phyloP scores from a whole-genome alignment of 257 asterid genomes.

The Fraxinus excelsior region DNA sequence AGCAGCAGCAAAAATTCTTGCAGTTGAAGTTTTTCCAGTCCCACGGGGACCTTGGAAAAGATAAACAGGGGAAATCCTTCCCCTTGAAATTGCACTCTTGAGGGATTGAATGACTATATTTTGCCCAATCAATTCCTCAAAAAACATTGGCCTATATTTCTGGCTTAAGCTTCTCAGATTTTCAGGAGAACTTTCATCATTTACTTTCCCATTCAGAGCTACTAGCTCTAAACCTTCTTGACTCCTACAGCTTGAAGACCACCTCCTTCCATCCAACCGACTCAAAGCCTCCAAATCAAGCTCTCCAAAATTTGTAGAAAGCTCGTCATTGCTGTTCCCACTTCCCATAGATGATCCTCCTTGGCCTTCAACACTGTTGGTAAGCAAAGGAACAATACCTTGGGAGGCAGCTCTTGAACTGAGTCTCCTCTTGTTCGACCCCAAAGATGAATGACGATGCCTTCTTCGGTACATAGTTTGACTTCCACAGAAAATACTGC shows the following conservation, averaged over 20 bases:
- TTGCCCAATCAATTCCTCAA: slow-evolving; percentile 87
- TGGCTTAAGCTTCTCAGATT: slow-evolving; percentile 75
- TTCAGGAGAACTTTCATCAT: slow-evolving; percentile 68
- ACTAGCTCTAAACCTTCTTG: slow-evolving; percentile 73
- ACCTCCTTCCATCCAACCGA: slow-evolving; percentile 79
- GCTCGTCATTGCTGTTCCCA: slow-evolving; percentile 69
- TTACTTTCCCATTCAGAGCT: slow-evolving; percentile 47
- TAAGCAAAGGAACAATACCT: slow-evolving; percentile 72
- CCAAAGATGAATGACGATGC: slow-evolving; percentile 48
- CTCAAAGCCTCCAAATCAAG: slow-evolving; percentile 89
- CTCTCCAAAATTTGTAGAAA: slow-evolving; percentile 74
- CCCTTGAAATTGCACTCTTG: slow-evolving; percentile 59
- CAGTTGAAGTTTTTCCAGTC: slow-evolving; percentile 91
- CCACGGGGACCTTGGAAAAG: slow-evolving; percentile 99
- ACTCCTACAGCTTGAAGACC: slow-evolving; percentile 89
- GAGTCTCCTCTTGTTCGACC: slow-evolving; percentile 62
- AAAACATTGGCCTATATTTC: slow-evolving; percentile 85
- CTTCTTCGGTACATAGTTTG: slow-evolving; percentile 55
- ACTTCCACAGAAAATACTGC: slow-evolving; percentile 71
- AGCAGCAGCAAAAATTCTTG: slow-evolving; percentile 84
- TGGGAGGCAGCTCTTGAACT: slow-evolving; percentile 53
- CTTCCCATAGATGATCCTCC: slow-evolving; percentile 65
- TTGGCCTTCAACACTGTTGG: slow-evolving; percentile 36
- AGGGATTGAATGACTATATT: slow-evolving; percentile 81
- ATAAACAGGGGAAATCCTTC: slow-evolving; percentile 79